Conservation (phyloP, 139 green algal genomes). For the Chlamydomonas schloesseri region DNA sequence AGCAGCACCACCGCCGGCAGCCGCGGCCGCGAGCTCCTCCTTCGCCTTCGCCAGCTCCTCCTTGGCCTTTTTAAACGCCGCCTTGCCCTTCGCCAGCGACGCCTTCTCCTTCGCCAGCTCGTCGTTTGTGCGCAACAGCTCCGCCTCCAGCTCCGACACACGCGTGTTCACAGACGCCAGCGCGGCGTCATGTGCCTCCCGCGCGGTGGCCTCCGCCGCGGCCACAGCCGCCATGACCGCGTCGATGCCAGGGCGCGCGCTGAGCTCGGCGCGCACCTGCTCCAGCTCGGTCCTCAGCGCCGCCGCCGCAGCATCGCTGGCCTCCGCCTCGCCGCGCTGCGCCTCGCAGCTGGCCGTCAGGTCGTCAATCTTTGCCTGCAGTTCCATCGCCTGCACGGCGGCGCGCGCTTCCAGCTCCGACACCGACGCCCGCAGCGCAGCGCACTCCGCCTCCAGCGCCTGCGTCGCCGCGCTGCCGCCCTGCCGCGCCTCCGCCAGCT, state of each 20-base stretch:
- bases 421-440: background rate
- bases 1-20: background rate
- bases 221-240: background rate
- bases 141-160: slow-evolving; percentile 20
- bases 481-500: background rate
- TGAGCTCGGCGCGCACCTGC: background rate
- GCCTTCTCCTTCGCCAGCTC: slow-evolving; percentile 24
- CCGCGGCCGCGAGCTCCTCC: background rate
- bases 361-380: background rate
- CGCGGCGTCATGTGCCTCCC: background rate
- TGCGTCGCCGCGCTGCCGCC: background rate
- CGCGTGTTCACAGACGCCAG: slow-evolving; percentile 2
- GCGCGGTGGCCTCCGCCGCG: background rate
- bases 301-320: background rate
- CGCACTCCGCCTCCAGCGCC: background rate
- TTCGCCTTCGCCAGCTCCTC: slow-evolving; percentile 17
- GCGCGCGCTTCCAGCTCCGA: background rate
- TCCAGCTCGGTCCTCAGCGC: background rate
- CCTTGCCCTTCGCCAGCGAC: slow-evolving; percentile 16
- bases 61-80: slow-evolving; percentile 25
- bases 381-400: background rate
- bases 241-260: background rate
- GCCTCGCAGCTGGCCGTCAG: background rate
- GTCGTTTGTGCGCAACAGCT: background rate
- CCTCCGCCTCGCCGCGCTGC: background rate